These are phyloP conservation scores for Wallacemonas sp. DNA, from an alignment of 208 protist species.

Conservation along the genomic window DNA sequence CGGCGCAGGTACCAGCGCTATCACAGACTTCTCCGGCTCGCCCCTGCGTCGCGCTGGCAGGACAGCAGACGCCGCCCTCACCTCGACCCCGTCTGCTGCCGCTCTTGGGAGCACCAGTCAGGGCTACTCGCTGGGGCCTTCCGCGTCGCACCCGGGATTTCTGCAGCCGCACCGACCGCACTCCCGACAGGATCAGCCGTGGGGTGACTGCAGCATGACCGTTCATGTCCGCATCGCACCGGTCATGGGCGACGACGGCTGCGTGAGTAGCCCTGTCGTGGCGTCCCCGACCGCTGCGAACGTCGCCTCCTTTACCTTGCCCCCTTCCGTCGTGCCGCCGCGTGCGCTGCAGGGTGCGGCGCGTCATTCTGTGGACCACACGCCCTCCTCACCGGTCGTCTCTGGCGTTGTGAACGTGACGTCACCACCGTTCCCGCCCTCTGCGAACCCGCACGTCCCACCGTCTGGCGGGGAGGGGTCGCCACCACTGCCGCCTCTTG, in stretches of 20 bases:
- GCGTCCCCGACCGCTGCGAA: background rate
- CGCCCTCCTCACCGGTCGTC: background rate
- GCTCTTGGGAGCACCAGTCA: background rate
- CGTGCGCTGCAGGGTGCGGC: background rate
- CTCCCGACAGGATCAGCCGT: background rate
- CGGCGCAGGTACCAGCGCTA: background rate
- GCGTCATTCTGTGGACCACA: conserved; percentile 6
- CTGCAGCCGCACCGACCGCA: background rate
- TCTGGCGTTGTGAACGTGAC: no score
- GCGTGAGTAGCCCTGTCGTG: background rate
- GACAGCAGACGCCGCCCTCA: background rate
- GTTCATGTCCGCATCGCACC: background rate
- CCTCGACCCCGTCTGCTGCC: no score
- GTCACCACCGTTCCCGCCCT: conserved; percentile 12
- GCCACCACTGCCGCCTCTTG: background rate
- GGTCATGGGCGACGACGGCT: background rate
- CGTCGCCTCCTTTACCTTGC: background rate
- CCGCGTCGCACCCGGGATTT: background rate
- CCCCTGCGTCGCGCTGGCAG: background rate
- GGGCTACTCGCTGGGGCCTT: background rate
- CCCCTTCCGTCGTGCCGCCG: background rate
- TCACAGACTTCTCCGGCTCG: background rate
- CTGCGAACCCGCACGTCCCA: conserved; percentile 9
- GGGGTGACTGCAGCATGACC: conserved; percentile 9
- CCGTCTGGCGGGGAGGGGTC: background rate